Evolutionary conservation across 1,284 basidiomycete genomes (phyloP).

Genomic region (Trichosporon asahii): DNA sequence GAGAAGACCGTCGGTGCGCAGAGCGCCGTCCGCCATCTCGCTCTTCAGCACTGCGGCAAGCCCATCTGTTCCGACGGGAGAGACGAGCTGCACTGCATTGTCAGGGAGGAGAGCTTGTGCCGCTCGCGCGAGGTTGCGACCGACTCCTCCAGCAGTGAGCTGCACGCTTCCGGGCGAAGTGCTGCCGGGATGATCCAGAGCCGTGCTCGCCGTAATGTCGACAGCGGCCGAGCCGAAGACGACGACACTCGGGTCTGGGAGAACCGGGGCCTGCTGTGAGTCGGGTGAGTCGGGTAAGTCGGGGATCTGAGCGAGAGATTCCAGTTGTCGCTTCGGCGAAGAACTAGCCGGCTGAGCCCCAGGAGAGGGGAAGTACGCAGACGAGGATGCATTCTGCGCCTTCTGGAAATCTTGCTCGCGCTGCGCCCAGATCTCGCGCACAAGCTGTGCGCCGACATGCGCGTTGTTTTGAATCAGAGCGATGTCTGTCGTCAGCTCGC

Average conservation of each 20-base stretch:
- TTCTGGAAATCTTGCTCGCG: neutral
- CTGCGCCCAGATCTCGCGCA: slow-evolving; percentile 61
- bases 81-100: slow-evolving; percentile 50
- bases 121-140: slow-evolving; percentile 88
- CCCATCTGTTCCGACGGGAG: slow-evolving; percentile 57
- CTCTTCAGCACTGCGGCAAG: slow-evolving; percentile 64
- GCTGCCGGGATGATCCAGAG: slow-evolving; percentile 50
- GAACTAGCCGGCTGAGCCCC: neutral
- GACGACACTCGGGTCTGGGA: slow-evolving; percentile 54
- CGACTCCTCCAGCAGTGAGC: slow-evolving; percentile 83
- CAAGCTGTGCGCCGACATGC: slow-evolving; percentile 75
- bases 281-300: neutral
- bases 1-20: slow-evolving; percentile 78
- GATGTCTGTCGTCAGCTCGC: slow-evolving; percentile 60
- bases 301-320: neutral
- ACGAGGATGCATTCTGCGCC: slow-evolving; percentile 30
- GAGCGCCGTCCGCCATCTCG: slow-evolving; percentile 62
- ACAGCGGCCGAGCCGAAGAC: slow-evolving; percentile 81
- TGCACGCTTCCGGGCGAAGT: slow-evolving; percentile 76
- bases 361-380: slow-evolving; percentile 19
- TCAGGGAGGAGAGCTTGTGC: slow-evolving; percentile 52
- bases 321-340: too few species aligned
- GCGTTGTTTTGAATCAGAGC: slow-evolving; percentile 93
- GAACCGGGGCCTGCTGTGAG: neutral
- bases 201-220: slow-evolving; percentile 67